Percentiles rank a stretch among this genome's conserved stretches.
Evolutionary conservation across 345 rosid genomes (phyloP).

Genomic region (Trapa bicornis): DNA sequence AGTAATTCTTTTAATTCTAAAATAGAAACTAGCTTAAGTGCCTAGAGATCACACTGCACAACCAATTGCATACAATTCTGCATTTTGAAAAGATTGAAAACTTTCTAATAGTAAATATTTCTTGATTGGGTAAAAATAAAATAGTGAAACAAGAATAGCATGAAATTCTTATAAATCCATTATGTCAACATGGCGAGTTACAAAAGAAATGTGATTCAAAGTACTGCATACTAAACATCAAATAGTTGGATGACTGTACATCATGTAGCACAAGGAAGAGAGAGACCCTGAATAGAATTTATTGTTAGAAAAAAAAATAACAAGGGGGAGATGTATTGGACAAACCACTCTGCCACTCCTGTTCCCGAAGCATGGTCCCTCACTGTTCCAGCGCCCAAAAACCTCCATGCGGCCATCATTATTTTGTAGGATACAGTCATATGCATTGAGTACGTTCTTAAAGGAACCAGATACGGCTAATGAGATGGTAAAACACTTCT

Average conservation of each 20-base stretch:
- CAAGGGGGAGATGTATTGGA: slow-evolving; percentile 13
- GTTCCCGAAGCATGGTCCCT: slow-evolving; percentile 51
- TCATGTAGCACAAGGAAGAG: not conserved
- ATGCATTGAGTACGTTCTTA: slow-evolving; percentile 32
- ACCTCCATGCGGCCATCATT: slow-evolving; percentile 66
- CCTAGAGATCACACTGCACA: not conserved
- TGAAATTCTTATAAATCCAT: not conserved
- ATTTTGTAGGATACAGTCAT: slow-evolving; percentile 28
- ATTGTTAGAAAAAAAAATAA: not conserved
- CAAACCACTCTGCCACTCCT: slow-evolving; percentile 63
- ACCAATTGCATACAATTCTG: not conserved
- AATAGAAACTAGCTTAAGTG: not conserved
- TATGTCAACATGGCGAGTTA: not conserved
- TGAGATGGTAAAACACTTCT: slow-evolving; percentile 56
- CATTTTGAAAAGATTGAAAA: not conserved
- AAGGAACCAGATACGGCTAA: slow-evolving; percentile 47
- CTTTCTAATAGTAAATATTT: not conserved
- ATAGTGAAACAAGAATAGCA: not conserved
- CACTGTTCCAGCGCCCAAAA: slow-evolving; percentile 40
- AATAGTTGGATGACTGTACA: not conserved
- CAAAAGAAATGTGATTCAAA: not conserved
- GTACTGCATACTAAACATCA: not conserved
- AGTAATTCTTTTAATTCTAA: not conserved
- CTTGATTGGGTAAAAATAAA: not conserved
- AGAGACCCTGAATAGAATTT: not conserved